Conservation (phyloP, 306 rosid species). For the Cicer judaicum region DNA sequence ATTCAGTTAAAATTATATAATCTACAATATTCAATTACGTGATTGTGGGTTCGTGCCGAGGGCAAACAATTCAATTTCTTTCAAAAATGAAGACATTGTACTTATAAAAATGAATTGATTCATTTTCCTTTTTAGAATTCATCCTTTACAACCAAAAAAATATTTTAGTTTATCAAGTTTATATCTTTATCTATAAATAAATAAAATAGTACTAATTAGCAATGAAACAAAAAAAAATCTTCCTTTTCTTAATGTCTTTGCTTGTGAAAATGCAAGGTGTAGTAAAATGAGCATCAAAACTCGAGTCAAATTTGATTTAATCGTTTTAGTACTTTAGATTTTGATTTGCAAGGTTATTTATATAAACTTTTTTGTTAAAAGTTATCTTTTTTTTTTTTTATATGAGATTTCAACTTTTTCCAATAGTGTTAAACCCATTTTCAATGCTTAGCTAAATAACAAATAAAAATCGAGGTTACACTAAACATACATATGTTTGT, state of each 20-base stretch:
- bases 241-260: not conserved
- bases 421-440: not conserved
- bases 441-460: conserved; percentile 35
- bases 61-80: too few species aligned
- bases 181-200: not conserved
- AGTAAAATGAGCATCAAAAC: not conserved
- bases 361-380: too few species aligned
- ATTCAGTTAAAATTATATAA: too few species aligned
- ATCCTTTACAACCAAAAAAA: not conserved
- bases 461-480: conserved; percentile 22
- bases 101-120: not conserved
- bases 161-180: not conserved
- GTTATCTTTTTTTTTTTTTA: not conserved
- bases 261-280: not conserved
- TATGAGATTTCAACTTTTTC: not conserved
- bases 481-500: not conserved
- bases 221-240: not conserved
- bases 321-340: too few species aligned
- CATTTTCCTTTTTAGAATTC: not conserved
- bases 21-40: too few species aligned
- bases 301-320: too few species aligned
- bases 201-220: not conserved
- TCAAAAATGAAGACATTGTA: too few species aligned
- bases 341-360: too few species aligned
- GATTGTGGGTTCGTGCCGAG: too few species aligned